phyloP scores from a whole-genome alignment of 2,329 filamentous ascomycete genomes.

The Fusarium liriodendri region DNA sequence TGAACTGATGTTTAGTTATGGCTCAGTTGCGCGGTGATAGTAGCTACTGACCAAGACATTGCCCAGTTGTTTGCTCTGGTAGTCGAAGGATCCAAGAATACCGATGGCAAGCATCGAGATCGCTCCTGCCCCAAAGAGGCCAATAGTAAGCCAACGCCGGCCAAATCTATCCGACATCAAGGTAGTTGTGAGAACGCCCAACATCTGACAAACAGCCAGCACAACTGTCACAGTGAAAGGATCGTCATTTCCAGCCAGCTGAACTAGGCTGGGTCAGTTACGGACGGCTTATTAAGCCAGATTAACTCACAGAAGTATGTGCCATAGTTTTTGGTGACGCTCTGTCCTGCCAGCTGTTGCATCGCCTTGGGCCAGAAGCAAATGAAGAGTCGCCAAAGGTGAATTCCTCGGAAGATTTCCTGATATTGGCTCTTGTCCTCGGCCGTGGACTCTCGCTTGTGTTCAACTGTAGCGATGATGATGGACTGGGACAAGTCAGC shows the following conservation, averaged over 20 bases:
- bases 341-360: constrained; percentile 10
- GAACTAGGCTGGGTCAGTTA: not conserved
- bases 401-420: constrained; percentile 4
- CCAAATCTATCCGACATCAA: constrained; percentile 1
- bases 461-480: not conserved
- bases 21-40: no score
- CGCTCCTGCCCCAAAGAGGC: not conserved
- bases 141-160: not conserved
- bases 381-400: constrained; percentile 10
- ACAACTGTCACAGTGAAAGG: not conserved
- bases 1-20: not conserved
- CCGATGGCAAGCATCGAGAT: not conserved
- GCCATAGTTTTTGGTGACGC: constrained; percentile 12
- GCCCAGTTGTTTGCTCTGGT: not conserved
- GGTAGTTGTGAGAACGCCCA: not conserved
- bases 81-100: not conserved
- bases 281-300: not conserved
- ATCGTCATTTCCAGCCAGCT: not conserved
- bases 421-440: not conserved
- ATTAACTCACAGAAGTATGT: constrained; percentile 6
- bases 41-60: not conserved
- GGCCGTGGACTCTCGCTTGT: not conserved
- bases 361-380: constrained; percentile 15
- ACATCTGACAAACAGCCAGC: not conserved
- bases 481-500: not conserved